phyloP scores from a whole-genome alignment of 345 rosid genomes.

The Moricandia arvensis region DNA sequence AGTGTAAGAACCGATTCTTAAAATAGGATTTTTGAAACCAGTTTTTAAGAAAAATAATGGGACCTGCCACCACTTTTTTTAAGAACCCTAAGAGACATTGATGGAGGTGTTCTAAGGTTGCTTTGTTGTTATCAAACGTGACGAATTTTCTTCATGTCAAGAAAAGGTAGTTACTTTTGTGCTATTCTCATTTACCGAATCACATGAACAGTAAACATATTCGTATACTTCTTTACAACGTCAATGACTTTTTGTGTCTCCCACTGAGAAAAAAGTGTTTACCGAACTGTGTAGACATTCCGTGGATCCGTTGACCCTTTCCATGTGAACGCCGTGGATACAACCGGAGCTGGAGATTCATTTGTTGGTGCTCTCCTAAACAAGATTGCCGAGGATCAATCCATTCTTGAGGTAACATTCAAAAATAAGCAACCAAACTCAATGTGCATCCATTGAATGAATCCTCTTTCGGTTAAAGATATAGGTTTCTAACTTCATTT shows the following conservation, averaged over 20 bases:
- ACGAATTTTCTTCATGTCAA: not conserved
- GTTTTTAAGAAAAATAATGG: too few species aligned
- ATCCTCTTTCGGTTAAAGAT: not conserved
- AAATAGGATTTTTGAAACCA: too few species aligned
- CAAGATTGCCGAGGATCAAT: slow-evolving; percentile 77
- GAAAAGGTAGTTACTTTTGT: not conserved
- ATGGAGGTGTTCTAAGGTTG: too few species aligned
- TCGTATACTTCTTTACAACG: slow-evolving; percentile 20
- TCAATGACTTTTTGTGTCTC: not conserved
- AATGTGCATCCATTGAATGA: not conserved
- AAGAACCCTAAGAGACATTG: too few species aligned
- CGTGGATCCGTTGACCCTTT: slow-evolving; percentile 79
- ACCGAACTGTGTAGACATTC: slow-evolving; percentile 50
- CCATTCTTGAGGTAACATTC: slow-evolving; percentile 64
- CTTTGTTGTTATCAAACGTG: too few species aligned
- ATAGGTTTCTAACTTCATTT: too few species aligned
- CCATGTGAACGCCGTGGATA: slow-evolving; percentile 81
- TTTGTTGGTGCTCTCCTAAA: slow-evolving; percentile 82
- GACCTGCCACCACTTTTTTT: too few species aligned
- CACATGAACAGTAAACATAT: slow-evolving; percentile 25
- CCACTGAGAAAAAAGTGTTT: not conserved
- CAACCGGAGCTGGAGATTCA: slow-evolving; percentile 98
- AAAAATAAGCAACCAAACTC: not conserved
- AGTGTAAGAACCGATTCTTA: too few species aligned
- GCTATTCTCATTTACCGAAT: slow-evolving; percentile 23